A percentile compares a stretch with the other conserved stretches of the same genome.
Conservation (phyloP, 805 yeast genomes). For the Teunomyces kruisii region DNA sequence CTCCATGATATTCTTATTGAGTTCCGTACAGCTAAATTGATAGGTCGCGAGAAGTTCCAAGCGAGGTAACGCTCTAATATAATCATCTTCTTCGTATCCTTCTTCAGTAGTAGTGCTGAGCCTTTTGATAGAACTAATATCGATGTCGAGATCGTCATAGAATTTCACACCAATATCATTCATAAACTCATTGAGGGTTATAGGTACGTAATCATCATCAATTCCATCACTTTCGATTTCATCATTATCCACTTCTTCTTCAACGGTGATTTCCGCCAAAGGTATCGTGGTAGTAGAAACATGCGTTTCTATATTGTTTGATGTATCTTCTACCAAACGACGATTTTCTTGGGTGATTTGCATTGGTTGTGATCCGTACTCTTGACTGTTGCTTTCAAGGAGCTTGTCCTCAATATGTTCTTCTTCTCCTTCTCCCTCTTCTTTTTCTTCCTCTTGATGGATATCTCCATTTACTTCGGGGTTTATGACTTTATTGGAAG, state of each 20-base stretch:
- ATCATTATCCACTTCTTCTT: background rate
- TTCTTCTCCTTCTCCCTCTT: background rate
- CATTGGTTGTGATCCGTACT: constrained; percentile 19
- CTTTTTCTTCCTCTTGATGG: background rate
- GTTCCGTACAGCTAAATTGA: constrained; percentile 54
- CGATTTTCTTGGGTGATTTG: constrained; percentile 18
- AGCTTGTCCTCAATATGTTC: background rate
- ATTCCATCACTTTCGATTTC: background rate
- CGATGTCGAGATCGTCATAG: constrained; percentile 46
- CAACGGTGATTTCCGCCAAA: constrained; percentile 14
- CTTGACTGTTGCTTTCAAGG: background rate
- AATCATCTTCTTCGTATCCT: constrained; percentile 29
- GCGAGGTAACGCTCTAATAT: constrained; percentile 37
- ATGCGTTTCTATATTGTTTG: background rate
- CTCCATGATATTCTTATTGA: constrained; percentile 49
- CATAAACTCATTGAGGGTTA: constrained; percentile 39
- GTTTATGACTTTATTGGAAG: background rate
- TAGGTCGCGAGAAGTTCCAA: constrained; percentile 48
- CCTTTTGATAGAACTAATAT: constrained; percentile 22
- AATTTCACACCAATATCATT: constrained; percentile 41
- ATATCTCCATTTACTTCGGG: background rate
- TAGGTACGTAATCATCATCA: constrained; percentile 28
- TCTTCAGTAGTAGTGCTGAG: constrained; percentile 18
- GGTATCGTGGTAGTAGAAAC: constrained; percentile 28
- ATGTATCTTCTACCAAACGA: constrained; percentile 2